Conservation (phyloP, 2,329 filamentous ascomycete genomes). For the Coniochaeta sp. region DNA sequence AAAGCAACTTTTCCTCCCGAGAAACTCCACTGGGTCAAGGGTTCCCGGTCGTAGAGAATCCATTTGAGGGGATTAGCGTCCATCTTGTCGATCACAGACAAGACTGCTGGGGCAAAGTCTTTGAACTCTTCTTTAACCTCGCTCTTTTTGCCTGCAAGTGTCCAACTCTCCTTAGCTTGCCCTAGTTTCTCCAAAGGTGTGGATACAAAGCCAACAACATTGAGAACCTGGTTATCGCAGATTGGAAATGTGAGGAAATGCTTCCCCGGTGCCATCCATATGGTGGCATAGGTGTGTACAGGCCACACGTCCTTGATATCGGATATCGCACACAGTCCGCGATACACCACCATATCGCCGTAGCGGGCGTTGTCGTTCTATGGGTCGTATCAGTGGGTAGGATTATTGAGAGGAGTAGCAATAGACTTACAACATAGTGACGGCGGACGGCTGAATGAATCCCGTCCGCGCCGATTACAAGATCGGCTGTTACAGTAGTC, state of each 20-base stretch:
- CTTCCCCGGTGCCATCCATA: slow-evolving; percentile 24
- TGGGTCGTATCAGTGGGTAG: not conserved
- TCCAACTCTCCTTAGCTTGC: slow-evolving; percentile 27
- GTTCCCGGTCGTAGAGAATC: slow-evolving; percentile 19
- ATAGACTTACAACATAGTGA: slow-evolving; percentile 1
- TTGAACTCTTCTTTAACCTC: slow-evolving; percentile 11
- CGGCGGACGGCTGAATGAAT: slow-evolving; percentile 4
- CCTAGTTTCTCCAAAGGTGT: slow-evolving; percentile 20
- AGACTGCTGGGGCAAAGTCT: slow-evolving; percentile 10
- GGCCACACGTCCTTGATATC: slow-evolving; percentile 13
- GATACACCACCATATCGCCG: slow-evolving; percentile 16
- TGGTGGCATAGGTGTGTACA: slow-evolving; percentile 14
- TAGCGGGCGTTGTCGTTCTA: slow-evolving; percentile 12
- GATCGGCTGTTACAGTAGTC: not conserved
- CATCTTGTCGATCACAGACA: slow-evolving; percentile 9
- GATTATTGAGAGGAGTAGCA: not conserved
- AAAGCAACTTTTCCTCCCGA: slow-evolving; percentile 27
- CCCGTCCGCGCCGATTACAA: slow-evolving; percentile 7
- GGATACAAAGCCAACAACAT: slow-evolving; percentile 26
- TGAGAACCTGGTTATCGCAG: slow-evolving; percentile 22
- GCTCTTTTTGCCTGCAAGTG: slow-evolving; percentile 14
- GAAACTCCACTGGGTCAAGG: slow-evolving; percentile 13
- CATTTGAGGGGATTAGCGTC: slow-evolving; percentile 14
- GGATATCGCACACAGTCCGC: slow-evolving; percentile 13
- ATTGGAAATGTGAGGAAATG: slow-evolving; percentile 31